Evolutionary conservation across 176 grass and related monocot species (phyloP), one percentile per base, ranked within the genome.

Genomic region (Cenchrus fungigraminus): DNA sequence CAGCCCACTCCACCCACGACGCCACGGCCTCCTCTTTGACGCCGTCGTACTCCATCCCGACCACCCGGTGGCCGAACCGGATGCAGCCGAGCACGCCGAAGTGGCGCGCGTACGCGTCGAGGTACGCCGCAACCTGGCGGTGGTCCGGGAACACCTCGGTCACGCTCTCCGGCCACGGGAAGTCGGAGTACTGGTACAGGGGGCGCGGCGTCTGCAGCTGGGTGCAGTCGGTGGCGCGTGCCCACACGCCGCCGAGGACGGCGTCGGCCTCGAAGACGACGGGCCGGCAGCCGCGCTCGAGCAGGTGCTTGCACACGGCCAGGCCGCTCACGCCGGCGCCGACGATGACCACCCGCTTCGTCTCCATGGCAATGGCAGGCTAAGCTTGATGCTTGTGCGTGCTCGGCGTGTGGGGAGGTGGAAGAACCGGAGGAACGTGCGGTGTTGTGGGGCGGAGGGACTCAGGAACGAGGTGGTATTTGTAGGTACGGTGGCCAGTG

Each of bases 51-150:
- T 95, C 74, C 77, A 88, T 71, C 4, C 19, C 82, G 32, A 86
- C 79, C 47, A 90, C 90, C 40, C 37, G 84, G 50, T 76, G 68
- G 37, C 82, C 57, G n/a, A 94, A 97, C 70, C 89, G 81, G 58
- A 97, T 3, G 51, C 84, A 90, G 3, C 80, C 86, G 15, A 90
- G 78, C 55, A 97, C 79, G 6, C 85, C 89, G 12, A 97, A 97
- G 51, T 68, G 89, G 56, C 76, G 85, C 28, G 87, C 87, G 37
- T 97, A 97, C 3, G 85, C 81, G 19, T 9, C 9, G 1, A 97
- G 63, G 82, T 97, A 97, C 20, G 87, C 87, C 64, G 43, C n/a
- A 45, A 97, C 85, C 85, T 86, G 82, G 2, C 2, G 11, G 47
- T 84, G 85, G 79, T 70, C 46, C 0, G 89, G 91, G 57, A 79